Base-by-base conservation (phyloP, 2,329 filamentous ascomycete species). In the Neurospora sp. region DNA sequence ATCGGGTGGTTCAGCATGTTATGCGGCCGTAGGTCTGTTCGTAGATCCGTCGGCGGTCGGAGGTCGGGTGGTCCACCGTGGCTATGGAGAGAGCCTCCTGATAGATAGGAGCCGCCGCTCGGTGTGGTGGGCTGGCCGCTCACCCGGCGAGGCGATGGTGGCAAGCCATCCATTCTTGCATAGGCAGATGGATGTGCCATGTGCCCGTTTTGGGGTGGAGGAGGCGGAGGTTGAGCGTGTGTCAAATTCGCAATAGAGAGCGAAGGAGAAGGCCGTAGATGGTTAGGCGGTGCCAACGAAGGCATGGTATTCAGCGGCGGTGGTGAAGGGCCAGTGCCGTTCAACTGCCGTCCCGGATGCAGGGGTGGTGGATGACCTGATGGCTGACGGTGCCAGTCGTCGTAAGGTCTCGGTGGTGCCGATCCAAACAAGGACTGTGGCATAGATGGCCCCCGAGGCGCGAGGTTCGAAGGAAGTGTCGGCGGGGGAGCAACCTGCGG, bases 361-460 rank as follows among this genome's bases (percentile, higher is more conserved):
- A 82, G 77, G 42, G 82, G 79, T 3, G 85, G 81, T 43, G 82
- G 81, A 71, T 85, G 83, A 68, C 84, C 84, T 40, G 84, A 83
- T 23, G 84, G 79, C 15, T 82, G 81, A 23, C 84, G 83, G 69
- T 84, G 82, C 83, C 87, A 88, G 70, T 85, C 84, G 66, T 77
- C 77, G 75, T 81, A 85, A 58, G 80, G 74, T 67, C 75, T 73
- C 42, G 74, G 75, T 4, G 80, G 76, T 6, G 82, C 79, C 7
- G 81, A 79, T 70, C 80, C 80, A 39, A 81, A 78, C 71, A 82
- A 81, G 67, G 80, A 75, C 67, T 80, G 75, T 15, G 73, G 71
- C 17, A 81, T 74, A 4, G 79, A 77, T 66, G 79, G 79, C 38
- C 71, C 73, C 38, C 75, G 74, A 5, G 76, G 75, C 8, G 76